Percentiles rank a stretch among this genome's conserved stretches.
phyloP scores from a whole-genome alignment of 805 yeast genomes.

The Starmerella scarabaei region DNA sequence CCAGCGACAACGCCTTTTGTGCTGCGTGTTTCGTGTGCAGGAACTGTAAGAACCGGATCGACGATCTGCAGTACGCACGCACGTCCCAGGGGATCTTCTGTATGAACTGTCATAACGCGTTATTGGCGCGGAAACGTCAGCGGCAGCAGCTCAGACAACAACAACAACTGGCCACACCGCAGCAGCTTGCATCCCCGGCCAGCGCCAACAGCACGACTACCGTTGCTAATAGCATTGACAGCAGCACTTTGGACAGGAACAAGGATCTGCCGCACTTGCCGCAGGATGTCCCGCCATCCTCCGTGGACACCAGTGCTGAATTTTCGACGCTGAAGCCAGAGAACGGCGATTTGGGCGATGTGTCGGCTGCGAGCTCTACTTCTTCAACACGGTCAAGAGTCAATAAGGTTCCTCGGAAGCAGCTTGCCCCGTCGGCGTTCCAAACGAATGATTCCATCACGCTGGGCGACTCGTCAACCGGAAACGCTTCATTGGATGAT shows the following conservation, averaged over 20 bases:
- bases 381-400: not conserved
- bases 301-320: not conserved
- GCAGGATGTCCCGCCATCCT: not conserved
- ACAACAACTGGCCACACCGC: not conserved
- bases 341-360: not conserved
- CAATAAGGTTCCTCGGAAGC: constrained; percentile 13
- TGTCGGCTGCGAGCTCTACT: not conserved
- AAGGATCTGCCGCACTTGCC: constrained; percentile 19
- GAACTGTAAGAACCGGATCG: constrained; percentile 72
- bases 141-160: constrained; percentile 38
- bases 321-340: not conserved
- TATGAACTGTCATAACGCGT: constrained; percentile 77
- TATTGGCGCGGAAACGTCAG: constrained; percentile 61
- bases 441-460: not conserved
- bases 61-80: constrained; percentile 80
- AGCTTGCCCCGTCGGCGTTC: constrained; percentile 18
- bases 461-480: no score
- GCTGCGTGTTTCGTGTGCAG: constrained; percentile 80
- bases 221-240: not conserved
- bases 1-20: constrained; percentile 93
- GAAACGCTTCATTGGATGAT: no score
- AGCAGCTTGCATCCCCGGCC: not conserved
- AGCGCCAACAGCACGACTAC: not conserved
- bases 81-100: constrained; percentile 89
- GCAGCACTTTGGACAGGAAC: constrained; percentile 1